phyloP scores from a whole-genome alignment of 2,329 filamentous ascomycete species.

The Tympanopsis confertula region DNA sequence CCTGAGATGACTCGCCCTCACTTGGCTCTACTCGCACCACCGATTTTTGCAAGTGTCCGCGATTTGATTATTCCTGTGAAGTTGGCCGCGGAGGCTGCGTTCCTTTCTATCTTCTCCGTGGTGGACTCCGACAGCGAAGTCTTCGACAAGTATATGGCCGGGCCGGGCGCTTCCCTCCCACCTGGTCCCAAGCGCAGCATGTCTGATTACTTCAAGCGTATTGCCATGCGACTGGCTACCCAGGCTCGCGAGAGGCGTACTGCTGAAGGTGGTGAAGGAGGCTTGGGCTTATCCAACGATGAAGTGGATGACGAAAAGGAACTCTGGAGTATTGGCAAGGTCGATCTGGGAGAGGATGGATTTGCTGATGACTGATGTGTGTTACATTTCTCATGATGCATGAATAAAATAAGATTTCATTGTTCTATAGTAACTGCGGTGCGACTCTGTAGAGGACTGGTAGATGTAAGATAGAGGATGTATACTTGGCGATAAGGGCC shows the following conservation, averaged over 20 bases:
- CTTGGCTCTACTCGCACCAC: constrained; percentile 64
- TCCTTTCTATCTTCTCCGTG: constrained; percentile 80
- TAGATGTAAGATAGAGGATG: too few species aligned
- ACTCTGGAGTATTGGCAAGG: constrained; percentile 87
- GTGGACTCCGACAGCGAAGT: constrained; percentile 75
- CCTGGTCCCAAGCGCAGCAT: constrained; percentile 75
- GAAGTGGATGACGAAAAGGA: constrained; percentile 91
- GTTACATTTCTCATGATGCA: neutral
- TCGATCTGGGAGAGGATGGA: constrained; percentile 60
- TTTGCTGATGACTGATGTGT: constrained; percentile 1
- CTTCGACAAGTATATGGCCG: constrained; percentile 81
- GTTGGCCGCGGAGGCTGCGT: constrained; percentile 85
- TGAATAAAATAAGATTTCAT: too few species aligned
- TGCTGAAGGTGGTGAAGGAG: constrained; percentile 80
- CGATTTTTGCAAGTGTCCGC: constrained; percentile 80
- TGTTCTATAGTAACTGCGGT: too few species aligned
- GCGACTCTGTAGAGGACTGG: too few species aligned
- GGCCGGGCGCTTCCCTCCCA: constrained; percentile 48
- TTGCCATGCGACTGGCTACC: constrained; percentile 70
- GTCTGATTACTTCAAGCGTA: constrained; percentile 93
- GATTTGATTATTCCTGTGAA: constrained; percentile 92
- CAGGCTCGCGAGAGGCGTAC: constrained; percentile 84
- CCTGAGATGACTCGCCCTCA: constrained; percentile 75
- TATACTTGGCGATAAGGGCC: too few species aligned
- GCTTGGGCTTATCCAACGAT: constrained; percentile 76